Base-by-base conservation (phyloP, 78 protist species). In the Dictyostelium intermedium region DNA sequence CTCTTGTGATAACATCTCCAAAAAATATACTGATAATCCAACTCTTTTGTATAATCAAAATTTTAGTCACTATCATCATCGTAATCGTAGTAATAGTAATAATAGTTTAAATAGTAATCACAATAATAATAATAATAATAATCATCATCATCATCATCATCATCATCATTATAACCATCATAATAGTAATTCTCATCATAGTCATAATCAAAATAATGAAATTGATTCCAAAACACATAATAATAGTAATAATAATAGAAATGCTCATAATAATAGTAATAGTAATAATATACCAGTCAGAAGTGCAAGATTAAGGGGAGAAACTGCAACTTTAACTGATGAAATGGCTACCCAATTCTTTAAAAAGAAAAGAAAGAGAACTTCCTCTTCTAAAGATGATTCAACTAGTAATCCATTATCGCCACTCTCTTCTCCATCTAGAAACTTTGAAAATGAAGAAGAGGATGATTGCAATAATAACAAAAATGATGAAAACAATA, bases 241-340 rank as follows among this genome's bases (percentile, higher is more conserved):
- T 69, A 69, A 14, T 32, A 27, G 13, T n/a, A n/a, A n/a, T 5
- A 25, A n/a, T 61, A 61, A 8, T 20, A 61, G 10, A 20, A 23
- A 5, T n/a, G n/a, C n/a, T n/a, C n/a, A n/a, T 25, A 79, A 27
- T 10, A 72, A 18, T 14, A 34, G 25, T 72, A 72, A 16, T 30
- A 69, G 5, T 69, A 27, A 3, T 32, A 82, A 23, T 35, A 5
- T n/a, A 25, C 60, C 61, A 30, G 60, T 43, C 13, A 77, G 85
- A 37, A 86, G 92, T 41, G 92, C 92, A 20, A 60, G 84, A 39
- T 39, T 86, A n/a, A 53, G 85, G 39, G 92, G 84, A 2, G 84
- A 77, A 77, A 13, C 50, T 27, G 73, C 84, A 25, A 70, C 35
- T 20, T 66, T 74, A 61, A 66, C 79, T 18, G 45, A 84, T 25